Conservation (phyloP, 2,329 filamentous ascomycete genomes). For the Fusarium sp. region DNA sequence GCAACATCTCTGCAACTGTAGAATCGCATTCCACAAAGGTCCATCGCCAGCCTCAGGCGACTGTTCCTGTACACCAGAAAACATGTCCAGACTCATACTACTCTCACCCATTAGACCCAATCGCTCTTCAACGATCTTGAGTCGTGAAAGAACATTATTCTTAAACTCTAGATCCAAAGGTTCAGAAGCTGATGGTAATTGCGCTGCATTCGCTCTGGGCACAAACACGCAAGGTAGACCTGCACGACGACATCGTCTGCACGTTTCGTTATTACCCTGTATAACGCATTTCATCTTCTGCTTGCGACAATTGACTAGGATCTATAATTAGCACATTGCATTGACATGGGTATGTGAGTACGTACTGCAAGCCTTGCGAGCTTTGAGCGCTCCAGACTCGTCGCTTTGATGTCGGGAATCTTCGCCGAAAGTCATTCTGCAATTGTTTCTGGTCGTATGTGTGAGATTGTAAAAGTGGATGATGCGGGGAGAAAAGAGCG, state of each 20-base stretch:
- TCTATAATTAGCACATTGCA: constrained; percentile 1
- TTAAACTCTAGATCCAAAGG: constrained; percentile 19
- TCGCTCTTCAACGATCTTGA: background rate
- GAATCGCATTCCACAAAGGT: constrained; percentile 7
- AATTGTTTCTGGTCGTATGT: background rate
- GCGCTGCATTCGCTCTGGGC: constrained; percentile 17
- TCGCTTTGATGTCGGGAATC: constrained; percentile 15
- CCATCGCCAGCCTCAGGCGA: background rate
- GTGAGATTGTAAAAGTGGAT: constrained; percentile 14
- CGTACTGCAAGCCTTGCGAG: constrained; percentile 22
- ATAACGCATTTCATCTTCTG: constrained; percentile 27
- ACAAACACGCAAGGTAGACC: constrained; percentile 18
- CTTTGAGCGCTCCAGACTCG: constrained; percentile 14
- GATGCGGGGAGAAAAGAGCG: constrained; percentile 8
- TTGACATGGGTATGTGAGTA: background rate
- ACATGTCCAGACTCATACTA: background rate
- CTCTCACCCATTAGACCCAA: background rate
- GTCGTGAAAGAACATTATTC: background rate
- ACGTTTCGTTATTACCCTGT: constrained; percentile 18
- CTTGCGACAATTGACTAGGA: constrained; percentile 19
- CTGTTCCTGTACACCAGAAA: background rate
- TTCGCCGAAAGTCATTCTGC: constrained; percentile 13
- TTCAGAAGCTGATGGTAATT: constrained; percentile 1
- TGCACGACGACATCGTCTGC: constrained; percentile 18
- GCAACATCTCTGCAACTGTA: background rate